Percentiles rank a stretch among this genome's conserved stretches.
Evolutionary conservation across 768 basidiomycete genomes (phyloP).

Genomic region (Artomyces pyxidatus): DNA sequence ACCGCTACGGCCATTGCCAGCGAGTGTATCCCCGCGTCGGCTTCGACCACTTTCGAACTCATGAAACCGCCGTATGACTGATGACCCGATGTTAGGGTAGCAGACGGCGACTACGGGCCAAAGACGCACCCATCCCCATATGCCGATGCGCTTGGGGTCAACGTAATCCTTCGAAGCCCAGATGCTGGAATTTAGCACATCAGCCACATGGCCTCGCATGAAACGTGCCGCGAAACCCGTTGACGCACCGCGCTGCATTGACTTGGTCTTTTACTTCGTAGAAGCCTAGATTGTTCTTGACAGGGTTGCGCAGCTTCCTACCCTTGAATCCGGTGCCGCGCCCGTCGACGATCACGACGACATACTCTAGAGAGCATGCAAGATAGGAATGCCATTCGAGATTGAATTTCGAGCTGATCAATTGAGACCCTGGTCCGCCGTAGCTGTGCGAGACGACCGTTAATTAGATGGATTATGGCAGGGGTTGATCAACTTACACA

Average conservation of each 20-base stretch:
- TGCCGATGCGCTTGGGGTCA: conserved; percentile 80
- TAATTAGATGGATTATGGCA: neutral
- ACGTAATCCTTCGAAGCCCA: conserved; percentile 88
- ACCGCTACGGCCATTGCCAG: conserved; percentile 90
- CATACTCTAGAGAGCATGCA: conserved; percentile 70
- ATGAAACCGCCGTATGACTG: conserved; percentile 97
- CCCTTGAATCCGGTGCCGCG: conserved; percentile 93
- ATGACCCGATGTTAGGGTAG: neutral
- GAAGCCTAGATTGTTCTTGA: conserved; percentile 83
- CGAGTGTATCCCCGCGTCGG: conserved; percentile 81
- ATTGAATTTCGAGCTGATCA: conserved; percentile 55
- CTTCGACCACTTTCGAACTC: conserved; percentile 88
- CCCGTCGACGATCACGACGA: conserved; percentile 86
- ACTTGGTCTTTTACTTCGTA: conserved; percentile 90
- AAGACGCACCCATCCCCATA: conserved; percentile 91
- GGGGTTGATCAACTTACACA: conserved; percentile 39
- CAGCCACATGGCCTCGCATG: too few relatives aligned
- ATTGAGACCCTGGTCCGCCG: conserved; percentile 84
- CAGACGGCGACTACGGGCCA: neutral
- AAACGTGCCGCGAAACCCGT: too few relatives aligned
- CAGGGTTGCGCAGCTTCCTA: conserved; percentile 71
- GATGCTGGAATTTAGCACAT: too few relatives aligned
- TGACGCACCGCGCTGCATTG: conserved; percentile 68
- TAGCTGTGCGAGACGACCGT: conserved; percentile 41
- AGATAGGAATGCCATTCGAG: conserved; percentile 88